Evolutionary conservation across 306 rosid species (phyloP).

Genomic region (Sphenostylis stenocarpa): DNA sequence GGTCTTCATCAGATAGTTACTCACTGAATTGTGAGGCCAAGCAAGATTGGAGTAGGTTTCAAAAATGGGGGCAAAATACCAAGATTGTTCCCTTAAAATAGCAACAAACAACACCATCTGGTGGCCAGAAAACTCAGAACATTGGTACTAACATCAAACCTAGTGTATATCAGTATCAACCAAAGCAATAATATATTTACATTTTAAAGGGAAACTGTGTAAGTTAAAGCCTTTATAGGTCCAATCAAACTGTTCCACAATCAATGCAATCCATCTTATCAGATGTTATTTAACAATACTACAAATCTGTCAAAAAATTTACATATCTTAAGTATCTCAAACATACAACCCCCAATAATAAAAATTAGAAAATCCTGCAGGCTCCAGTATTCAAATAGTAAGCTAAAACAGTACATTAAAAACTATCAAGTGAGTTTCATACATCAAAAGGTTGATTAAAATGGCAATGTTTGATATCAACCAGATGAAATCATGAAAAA

Average conservation of each 20-base stretch:
- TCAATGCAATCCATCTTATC: background rate
- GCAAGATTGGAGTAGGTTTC: background rate
- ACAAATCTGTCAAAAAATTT: background rate
- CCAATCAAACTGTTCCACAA: background rate
- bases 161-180: background rate
- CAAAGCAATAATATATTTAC: constrained; percentile 11
- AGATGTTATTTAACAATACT: constrained; percentile 9
- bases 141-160: constrained; percentile 4
- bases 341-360: constrained; percentile 21
- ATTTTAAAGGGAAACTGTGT: constrained; percentile 16
- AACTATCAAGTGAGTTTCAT: constrained; percentile 19
- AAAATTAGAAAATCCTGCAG: constrained; percentile 10
- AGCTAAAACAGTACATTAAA: background rate
- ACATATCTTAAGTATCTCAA: constrained; percentile 8
- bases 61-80: background rate
- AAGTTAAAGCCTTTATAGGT: background rate
- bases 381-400: constrained; percentile 13
- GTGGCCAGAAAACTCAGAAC: background rate
- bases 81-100: background rate
- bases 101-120: background rate
- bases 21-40: background rate
- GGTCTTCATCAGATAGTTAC: background rate
- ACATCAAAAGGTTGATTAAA: constrained; percentile 15
- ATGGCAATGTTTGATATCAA: constrained; percentile 20
- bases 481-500: constrained; percentile 18